A percentile compares a stretch with the other conserved stretches of the same genome.
phyloP scores from a whole-genome alignment of 2,329 filamentous ascomycete genomes.

The Talaromyces islandicus region DNA sequence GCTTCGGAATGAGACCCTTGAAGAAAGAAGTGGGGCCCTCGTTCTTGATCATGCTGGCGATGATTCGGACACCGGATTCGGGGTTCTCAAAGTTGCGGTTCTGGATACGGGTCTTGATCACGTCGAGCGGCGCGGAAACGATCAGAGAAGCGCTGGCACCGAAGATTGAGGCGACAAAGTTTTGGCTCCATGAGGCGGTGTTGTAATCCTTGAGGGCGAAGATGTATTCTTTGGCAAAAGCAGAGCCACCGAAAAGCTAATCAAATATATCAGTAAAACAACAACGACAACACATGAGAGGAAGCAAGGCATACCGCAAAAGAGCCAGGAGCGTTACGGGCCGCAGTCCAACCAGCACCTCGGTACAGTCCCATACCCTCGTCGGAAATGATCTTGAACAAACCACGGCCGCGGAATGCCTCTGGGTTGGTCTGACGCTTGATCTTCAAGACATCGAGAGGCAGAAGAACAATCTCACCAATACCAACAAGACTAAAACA shows the following conservation, averaged over 20 bases:
- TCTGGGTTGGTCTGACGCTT: conserved; percentile 99
- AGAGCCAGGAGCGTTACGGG: conserved; percentile 91
- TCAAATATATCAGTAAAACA: conserved; percentile 2
- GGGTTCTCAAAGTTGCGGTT: conserved; percentile 99
- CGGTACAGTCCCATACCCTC: conserved; percentile 95
- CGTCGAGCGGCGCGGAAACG: conserved; percentile 92
- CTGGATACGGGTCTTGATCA: conserved; percentile 97
- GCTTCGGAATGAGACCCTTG: conserved; percentile 95
- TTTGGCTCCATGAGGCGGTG: conserved; percentile 86
- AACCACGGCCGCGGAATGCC: conserved; percentile 87
- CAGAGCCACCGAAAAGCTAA: conserved; percentile 92
- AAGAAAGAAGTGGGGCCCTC: conserved; percentile 87
- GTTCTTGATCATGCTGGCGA: conserved; percentile 86
- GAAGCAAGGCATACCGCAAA: conserved; percentile 66
- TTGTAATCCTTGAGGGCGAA: conserved; percentile 93
- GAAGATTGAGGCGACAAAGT: conserved; percentile 93
- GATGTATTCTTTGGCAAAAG: conserved; percentile 94
- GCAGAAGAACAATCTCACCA: conserved; percentile 90
- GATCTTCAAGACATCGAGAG: conserved; percentile 96
- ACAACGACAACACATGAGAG: conserved; percentile 12
- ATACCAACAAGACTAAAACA: conserved; percentile 76
- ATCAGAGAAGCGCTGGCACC: conserved; percentile 92
- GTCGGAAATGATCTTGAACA: conserved; percentile 83
- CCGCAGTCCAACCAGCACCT: conserved; percentile 96
- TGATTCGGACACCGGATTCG: conserved; percentile 85